Conservation (phyloP, 805 yeast genomes). For the Yamadazyma ubonensis region DNA sequence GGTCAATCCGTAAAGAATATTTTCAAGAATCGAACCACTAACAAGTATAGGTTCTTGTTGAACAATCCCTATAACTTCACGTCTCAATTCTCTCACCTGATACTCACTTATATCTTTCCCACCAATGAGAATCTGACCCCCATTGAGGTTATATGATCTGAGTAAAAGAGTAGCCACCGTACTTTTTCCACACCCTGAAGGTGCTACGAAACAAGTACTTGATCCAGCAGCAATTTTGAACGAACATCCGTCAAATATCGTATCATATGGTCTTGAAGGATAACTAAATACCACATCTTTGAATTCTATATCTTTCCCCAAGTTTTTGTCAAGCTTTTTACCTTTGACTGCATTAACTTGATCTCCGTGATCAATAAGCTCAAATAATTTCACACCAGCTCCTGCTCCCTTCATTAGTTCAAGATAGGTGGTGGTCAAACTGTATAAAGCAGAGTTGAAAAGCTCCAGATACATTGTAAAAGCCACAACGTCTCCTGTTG, state of each 20-base stretch:
- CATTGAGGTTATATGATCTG: conserved; percentile 49
- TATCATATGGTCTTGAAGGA: conserved; percentile 38
- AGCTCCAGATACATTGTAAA: conserved; percentile 47
- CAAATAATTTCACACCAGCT: conserved; percentile 44
- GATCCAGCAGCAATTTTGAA: conserved; percentile 36
- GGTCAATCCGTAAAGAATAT: conserved; percentile 53
- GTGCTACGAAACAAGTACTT: conserved; percentile 49
- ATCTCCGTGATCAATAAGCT: conserved; percentile 38
- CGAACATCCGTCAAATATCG: conserved; percentile 37
- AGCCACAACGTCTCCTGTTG: conserved; percentile 48
- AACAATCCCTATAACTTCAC: conserved; percentile 53
- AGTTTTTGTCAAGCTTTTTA: conserved; percentile 11
- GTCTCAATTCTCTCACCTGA: conserved; percentile 50
- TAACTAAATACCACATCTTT: conserved; percentile 41
- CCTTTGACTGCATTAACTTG: conserved; percentile 39
- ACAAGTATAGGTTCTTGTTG: conserved; percentile 62
- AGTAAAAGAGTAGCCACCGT: conserved; percentile 56
- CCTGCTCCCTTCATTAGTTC: conserved; percentile 50
- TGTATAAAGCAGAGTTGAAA: conserved; percentile 44
- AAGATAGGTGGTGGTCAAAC: conserved; percentile 45
- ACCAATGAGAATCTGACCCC: conserved; percentile 52
- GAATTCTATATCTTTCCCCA: conserved; percentile 35
- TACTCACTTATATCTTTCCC: conserved; percentile 48
- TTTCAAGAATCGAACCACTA: conserved; percentile 55
- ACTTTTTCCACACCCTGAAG: conserved; percentile 62